Percentiles rank a stretch among this genome's conserved stretches.
These are phyloP conservation scores for Kluyveromyces nonfermentans DNA, from an alignment of 805 yeast species.

Conservation along the genomic window DNA sequence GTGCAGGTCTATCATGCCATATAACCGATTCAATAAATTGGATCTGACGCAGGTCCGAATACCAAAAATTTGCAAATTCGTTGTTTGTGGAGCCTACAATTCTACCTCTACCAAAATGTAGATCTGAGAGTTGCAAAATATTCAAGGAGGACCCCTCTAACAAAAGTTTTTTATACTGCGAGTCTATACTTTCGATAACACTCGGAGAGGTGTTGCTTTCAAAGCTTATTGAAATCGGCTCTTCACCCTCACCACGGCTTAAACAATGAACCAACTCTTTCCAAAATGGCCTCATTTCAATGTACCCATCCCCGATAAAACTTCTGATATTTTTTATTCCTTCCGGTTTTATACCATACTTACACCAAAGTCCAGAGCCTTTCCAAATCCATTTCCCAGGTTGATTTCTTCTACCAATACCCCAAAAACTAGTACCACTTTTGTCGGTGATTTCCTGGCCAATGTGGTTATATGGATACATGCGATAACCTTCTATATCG, in stretches of 20 bases:
- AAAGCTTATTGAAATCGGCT: slow-evolving; percentile 4
- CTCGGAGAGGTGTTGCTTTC: neutral
- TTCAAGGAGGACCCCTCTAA: slow-evolving; percentile 40
- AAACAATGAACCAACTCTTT: slow-evolving; percentile 19
- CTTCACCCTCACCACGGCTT: slow-evolving; percentile 2
- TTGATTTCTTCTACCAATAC: neutral
- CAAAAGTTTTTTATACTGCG: slow-evolving; percentile 4
- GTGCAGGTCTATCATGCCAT: slow-evolving; percentile 48
- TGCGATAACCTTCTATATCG: slow-evolving; percentile 24
- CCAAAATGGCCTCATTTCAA: slow-evolving; percentile 57
- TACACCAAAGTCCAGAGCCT: slow-evolving; percentile 49
- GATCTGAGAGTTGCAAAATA: slow-evolving; percentile 57
- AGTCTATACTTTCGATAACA: neutral
- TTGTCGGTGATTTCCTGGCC: no score
- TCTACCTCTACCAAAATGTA: slow-evolving; percentile 53
- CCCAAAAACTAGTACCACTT: neutral
- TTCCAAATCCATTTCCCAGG: slow-evolving; percentile 35
- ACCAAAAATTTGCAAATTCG: neutral
- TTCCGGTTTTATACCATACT: slow-evolving; percentile 24
- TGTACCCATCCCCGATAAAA: slow-evolving; percentile 45
- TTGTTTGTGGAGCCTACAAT: slow-evolving; percentile 31
- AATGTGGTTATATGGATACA: slow-evolving; percentile 15
- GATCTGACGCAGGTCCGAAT: slow-evolving; percentile 27
- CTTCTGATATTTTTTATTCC: slow-evolving; percentile 41
- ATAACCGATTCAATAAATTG: slow-evolving; percentile 43